Evolutionary conservation across 1,284 basidiomycete genomes (phyloP).

Genomic region (Neolentinus lepideus): DNA sequence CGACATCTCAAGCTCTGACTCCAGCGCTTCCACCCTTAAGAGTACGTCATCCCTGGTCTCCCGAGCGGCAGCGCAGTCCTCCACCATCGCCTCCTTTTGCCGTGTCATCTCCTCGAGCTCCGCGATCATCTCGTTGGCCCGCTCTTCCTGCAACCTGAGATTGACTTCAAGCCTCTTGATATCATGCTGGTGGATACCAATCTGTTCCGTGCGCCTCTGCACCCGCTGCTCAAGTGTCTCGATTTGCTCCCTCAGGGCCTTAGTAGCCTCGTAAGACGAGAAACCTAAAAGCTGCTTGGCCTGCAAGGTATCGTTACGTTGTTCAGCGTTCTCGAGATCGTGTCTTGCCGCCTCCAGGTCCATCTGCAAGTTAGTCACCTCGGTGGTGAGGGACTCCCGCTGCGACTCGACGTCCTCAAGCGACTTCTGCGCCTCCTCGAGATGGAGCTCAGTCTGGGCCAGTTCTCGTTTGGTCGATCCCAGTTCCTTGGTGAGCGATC

Average conservation of each 20-base stretch:
- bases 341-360: constrained; percentile 45
- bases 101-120: constrained; percentile 58
- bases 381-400: constrained; percentile 52
- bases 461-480: constrained; percentile 16
- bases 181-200: constrained; percentile 69
- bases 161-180: constrained; percentile 68
- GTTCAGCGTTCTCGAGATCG: constrained; percentile 47
- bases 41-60: constrained; percentile 60
- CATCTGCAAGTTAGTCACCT: constrained; percentile 51
- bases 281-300: constrained; percentile 55
- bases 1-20: constrained; percentile 47
- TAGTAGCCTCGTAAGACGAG: constrained; percentile 47
- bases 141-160: constrained; percentile 61
- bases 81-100: constrained; percentile 71
- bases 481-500: not conserved
- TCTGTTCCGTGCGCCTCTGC: constrained; percentile 56
- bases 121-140: constrained; percentile 53
- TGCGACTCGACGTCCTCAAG: constrained; percentile 52
- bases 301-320: constrained; percentile 51
- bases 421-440: constrained; percentile 31
- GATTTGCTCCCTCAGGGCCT: constrained; percentile 51
- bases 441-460: constrained; percentile 30
- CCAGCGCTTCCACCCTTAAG: constrained; percentile 29
- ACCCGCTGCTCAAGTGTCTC: constrained; percentile 57
- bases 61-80: constrained; percentile 69